Percentiles rank a stretch among this genome's conserved stretches.
Evolutionary conservation across 345 rosid genomes (phyloP).

Genomic region (Ceriops decandra): DNA sequence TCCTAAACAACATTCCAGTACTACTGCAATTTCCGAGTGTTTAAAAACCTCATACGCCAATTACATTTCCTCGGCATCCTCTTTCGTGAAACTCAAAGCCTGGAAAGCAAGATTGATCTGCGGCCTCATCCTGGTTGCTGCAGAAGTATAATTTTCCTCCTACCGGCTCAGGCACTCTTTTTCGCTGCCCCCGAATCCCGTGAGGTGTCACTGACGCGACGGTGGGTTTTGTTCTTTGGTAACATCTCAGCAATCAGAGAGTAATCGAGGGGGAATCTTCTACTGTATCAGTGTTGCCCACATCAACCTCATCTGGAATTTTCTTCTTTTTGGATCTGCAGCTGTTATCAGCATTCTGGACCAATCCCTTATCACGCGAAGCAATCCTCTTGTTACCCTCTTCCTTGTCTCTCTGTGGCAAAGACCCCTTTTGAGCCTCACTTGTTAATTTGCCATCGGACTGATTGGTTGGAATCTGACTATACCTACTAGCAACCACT

Average conservation of each 20-base stretch:
- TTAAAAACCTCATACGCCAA: neutral
- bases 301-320: conserved; percentile 55
- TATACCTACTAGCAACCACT: conserved; percentile 73
- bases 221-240: conserved; percentile 64
- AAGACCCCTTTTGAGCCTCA: conserved; percentile 60
- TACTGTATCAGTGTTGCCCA: conserved; percentile 29
- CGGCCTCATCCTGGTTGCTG: neutral
- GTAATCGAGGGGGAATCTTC: conserved; percentile 28
- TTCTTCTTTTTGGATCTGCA: conserved; percentile 78
- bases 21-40: neutral
- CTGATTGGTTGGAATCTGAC: conserved; percentile 34
- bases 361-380: conserved; percentile 37
- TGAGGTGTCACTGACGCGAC: conserved; percentile 54
- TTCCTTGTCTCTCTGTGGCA: conserved; percentile 61
- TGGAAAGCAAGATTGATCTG: conserved; percentile 19
- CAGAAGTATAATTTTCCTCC: conserved; percentile 51
- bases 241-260: conserved; percentile 29
- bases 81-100: conserved; percentile 18
- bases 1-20: neutral
- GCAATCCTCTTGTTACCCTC: conserved; percentile 60
- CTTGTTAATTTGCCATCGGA: conserved; percentile 20
- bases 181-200: conserved; percentile 87
- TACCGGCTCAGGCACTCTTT: conserved; percentile 71
- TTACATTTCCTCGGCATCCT: conserved; percentile 1
- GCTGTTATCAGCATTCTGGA: conserved; percentile 27